Base-by-base conservation (phyloP, 2,329 filamentous ascomycete genomes). In the Didymella pinodella region DNA sequence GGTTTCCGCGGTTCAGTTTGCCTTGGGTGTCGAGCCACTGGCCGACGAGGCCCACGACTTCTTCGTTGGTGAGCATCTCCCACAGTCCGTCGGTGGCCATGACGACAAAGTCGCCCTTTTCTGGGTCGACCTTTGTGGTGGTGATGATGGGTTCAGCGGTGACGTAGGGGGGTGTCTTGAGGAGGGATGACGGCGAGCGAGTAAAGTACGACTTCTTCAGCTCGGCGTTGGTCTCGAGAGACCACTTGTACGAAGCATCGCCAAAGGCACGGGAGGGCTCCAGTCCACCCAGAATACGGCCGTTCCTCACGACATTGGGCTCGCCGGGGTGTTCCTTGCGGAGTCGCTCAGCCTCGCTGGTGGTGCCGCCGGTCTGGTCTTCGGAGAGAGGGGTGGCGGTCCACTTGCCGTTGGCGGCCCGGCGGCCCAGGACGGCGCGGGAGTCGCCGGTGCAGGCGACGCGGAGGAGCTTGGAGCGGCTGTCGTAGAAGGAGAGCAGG, bases 31-130 rank as follows among this genome's bases (percentile, higher is more conserved):
- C 95, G 47, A 99, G 87, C 95, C 95, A 99, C 77, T 96, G 92
- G 16, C 94, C 96, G 4, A 99, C 95, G 2, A 99, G 86, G 0
- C 95, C 95, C 49, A 99, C 91, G 1, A 97, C 95, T 81, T 99
- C 95, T 75, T 99, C 95, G 71, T 98, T 99, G 47, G 92, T 97
- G 62, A 99, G 84, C 95, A 98, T 98, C 79, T 99, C 95, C 95
- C 95, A 99, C 0, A 99, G 84, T 4, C 95, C 95, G 74, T 99
- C 95, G 0, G 95, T 97, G 22, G 95, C 95, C 83, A 99, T 89
- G 62, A 99, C 94, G 12, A 99, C 84, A 70, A 99, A 99, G 75
- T 99, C 95, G 45, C 94, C 93, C 63, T 91, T 91, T 53, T 92
- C 87, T 1, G 95, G 95, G 68, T 94, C 85, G 51, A 99, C 89